phyloP scores from a whole-genome alignment of 192 early-diverging fungal genomes.

The Umbelopsis sp. region DNA sequence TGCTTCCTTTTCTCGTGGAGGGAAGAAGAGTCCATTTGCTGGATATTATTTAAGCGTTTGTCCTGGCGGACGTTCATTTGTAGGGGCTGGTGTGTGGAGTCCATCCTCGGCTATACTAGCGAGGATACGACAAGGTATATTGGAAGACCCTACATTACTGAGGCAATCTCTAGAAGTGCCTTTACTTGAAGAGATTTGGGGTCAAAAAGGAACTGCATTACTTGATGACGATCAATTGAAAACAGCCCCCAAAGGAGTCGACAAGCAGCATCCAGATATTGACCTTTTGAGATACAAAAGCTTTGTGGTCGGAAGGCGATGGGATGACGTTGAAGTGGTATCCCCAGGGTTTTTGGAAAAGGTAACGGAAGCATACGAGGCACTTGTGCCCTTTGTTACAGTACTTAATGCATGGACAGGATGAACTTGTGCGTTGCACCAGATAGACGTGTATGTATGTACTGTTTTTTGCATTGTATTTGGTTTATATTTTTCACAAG shows the following conservation, averaged over 20 bases:
- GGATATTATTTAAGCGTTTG: constrained; percentile 55
- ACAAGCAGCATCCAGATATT: constrained; percentile 58
- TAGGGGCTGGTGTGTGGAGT: constrained; percentile 54
- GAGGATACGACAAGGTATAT: constrained; percentile 47
- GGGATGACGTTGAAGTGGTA: constrained; percentile 57
- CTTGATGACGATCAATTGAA: constrained; percentile 48
- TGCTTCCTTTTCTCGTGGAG: constrained; percentile 46
- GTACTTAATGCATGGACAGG: constrained; percentile 56
- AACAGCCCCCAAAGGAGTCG: constrained; percentile 55
- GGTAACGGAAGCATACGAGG: constrained; percentile 48
- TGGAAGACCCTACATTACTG: constrained; percentile 42
- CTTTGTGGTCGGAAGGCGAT: constrained; percentile 49
- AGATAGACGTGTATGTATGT: neutral
- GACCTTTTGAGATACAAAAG: constrained; percentile 54
- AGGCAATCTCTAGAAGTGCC: constrained; percentile 43
- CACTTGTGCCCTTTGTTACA: constrained; percentile 52
- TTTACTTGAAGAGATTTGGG: constrained; percentile 44
- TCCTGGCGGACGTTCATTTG: constrained; percentile 43
- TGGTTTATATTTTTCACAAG: neutral
- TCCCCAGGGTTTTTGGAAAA: constrained; percentile 52
- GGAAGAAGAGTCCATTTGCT: constrained; percentile 52
- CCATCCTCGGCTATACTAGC: constrained; percentile 36
- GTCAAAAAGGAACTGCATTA: constrained; percentile 37
- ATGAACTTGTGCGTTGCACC: neutral
- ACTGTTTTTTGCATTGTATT: neutral